phyloP scores from a whole-genome alignment of 768 basidiomycete genomes.

The Calvatia gigantea region DNA sequence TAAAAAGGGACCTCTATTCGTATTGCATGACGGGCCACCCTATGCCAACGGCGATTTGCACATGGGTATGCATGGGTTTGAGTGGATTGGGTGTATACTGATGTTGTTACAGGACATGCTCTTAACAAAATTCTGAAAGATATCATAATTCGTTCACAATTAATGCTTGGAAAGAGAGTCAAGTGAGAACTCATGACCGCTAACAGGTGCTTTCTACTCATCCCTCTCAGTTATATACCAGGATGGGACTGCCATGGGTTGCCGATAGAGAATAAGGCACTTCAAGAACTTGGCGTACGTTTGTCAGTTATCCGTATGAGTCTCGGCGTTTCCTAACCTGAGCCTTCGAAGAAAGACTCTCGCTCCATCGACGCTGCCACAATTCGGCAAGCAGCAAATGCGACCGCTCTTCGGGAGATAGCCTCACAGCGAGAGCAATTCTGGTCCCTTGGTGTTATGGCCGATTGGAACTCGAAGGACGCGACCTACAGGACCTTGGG shows the following conservation, averaged over 20 bases:
- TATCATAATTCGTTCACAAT: conserved; percentile 86
- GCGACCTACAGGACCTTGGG: conserved; percentile 87
- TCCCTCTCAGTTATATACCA: conserved; percentile 71
- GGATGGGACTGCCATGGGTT: conserved; percentile 99
- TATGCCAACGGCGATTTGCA: conserved; percentile 97
- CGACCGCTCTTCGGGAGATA: conserved; percentile 73
- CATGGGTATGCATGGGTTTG: conserved; percentile 59
- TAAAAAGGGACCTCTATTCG: conserved; percentile 65
- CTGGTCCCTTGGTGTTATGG: conserved; percentile 82
- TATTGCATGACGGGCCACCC: conserved; percentile 94
- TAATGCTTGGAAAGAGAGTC: conserved; percentile 72
- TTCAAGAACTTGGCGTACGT: conserved; percentile 69
- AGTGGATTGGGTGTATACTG: background rate
- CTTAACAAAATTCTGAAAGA: conserved; percentile 97
- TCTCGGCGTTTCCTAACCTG: conserved; percentile 7
- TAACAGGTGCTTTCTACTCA: background rate
- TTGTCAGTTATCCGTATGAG: background rate
- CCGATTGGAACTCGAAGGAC: conserved; percentile 67
- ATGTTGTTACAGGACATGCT: conserved; percentile 71
- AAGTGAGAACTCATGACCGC: conserved; percentile 51
- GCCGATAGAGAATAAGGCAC: conserved; percentile 93
- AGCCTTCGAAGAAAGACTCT: conserved; percentile 48
- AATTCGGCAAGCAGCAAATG: conserved; percentile 69
- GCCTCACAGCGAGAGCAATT: conserved; percentile 78
- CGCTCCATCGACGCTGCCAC: conserved; percentile 46